Percentiles rank a stretch among this genome's conserved stretches.
phyloP scores from a whole-genome alignment of 2,329 filamentous ascomycete genomes.

The Paecilomyces sp. region DNA sequence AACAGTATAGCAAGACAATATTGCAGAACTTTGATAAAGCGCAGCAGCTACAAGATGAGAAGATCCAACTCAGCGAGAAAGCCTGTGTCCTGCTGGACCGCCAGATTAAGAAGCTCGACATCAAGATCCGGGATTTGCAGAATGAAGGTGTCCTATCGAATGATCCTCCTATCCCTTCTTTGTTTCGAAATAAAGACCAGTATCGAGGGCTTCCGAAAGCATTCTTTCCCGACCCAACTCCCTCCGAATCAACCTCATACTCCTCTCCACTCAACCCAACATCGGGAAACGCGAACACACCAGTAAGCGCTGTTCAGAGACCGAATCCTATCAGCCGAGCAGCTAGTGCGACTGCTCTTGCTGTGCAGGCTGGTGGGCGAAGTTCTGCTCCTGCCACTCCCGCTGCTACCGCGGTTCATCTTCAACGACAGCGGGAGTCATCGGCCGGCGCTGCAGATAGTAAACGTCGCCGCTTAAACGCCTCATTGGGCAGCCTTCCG shows the following conservation, averaged over 20 bases:
- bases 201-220: slow-evolving; percentile 41
- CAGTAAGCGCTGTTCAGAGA: slow-evolving; percentile 46
- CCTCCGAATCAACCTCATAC: slow-evolving; percentile 36
- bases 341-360: slow-evolving; percentile 31
- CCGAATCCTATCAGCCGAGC: slow-evolving; percentile 30
- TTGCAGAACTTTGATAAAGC: slow-evolving; percentile 52
- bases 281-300: slow-evolving; percentile 48
- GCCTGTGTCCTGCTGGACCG: slow-evolving; percentile 54
- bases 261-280: slow-evolving; percentile 46
- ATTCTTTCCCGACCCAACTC: slow-evolving; percentile 41
- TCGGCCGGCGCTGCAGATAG: slow-evolving; percentile 48
- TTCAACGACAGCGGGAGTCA: slow-evolving; percentile 47
- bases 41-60: slow-evolving; percentile 55
- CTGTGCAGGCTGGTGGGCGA: slow-evolving; percentile 28
- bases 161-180: slow-evolving; percentile 53
- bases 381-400: slow-evolving; percentile 41
- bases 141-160: slow-evolving; percentile 53
- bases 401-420: slow-evolving; percentile 29
- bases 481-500: slow-evolving; percentile 47
- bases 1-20: slow-evolving; percentile 51
- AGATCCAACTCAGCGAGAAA: slow-evolving; percentile 54
- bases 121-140: slow-evolving; percentile 54
- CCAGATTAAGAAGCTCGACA: slow-evolving; percentile 56
- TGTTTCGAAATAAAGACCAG: slow-evolving; percentile 44
- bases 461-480: slow-evolving; percentile 53